Evolutionary conservation across 75 land plant genomes (phyloP), one percentile per base, ranked within the genome.

Genomic region (Gnetum montanum): DNA sequence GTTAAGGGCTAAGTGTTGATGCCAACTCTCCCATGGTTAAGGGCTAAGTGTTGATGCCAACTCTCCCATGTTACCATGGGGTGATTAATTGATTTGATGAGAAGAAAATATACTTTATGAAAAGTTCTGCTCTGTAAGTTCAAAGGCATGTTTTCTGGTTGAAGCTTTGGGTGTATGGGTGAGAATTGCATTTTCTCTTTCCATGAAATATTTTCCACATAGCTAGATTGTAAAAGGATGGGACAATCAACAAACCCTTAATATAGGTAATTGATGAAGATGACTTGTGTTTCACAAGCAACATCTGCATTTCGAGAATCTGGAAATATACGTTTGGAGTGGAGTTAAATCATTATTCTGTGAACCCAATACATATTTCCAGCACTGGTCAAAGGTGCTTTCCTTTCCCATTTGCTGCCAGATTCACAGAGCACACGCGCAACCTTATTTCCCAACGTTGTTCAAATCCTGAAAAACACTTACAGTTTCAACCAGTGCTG

Each of bases 101-200:
- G n/a, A n/a, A n/a, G n/a, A n/a, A n/a, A n/a, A n/a, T n/a, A n/a
- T n/a, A n/a, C n/a, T n/a, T n/a, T n/a, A n/a, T n/a, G n/a, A n/a
- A n/a, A n/a, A n/a, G n/a, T n/a, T n/a, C n/a, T n/a, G n/a, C n/a
- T n/a, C n/a, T n/a, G n/a, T n/a, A n/a, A n/a, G n/a, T n/a, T n/a
- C n/a, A n/a, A n/a, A n/a, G n/a, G 86, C 97, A 95, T 81, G 75
- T 90, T 95, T 68, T 95, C 90, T 27, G 77, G 95, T 48, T 90
- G 99, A 6, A n/a, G 93, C 92, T 58, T 95, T 95, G 73, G 84
- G 99, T 30, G 99, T 90, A 52, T 95, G 99, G 15, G 99, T 90
- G 61, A 95, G 90, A 54, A 90, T 86, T 7, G 92, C 83, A 70
- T 95, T 90, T 0, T 86, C 85, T 38, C 99, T 73, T 19, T 95